A percentile compares a stretch with the other conserved stretches of the same genome.
These are phyloP conservation scores for Waltergamsia citrina DNA, from an alignment of 2,329 filamentous ascomycete species.

Conservation along the genomic window DNA sequence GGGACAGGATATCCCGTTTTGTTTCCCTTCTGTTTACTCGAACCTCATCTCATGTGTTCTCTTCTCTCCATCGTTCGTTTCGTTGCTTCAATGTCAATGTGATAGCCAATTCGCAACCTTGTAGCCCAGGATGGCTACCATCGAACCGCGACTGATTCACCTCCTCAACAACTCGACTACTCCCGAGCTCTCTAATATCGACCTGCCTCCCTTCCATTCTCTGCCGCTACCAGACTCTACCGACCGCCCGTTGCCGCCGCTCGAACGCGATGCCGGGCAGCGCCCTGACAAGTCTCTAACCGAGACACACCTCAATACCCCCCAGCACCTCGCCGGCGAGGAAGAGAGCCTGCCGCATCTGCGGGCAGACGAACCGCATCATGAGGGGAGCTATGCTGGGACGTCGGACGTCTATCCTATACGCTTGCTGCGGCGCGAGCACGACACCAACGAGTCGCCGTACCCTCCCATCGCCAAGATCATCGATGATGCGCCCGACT, in stretches of 20 bases:
- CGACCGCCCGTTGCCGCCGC: constrained; percentile 37
- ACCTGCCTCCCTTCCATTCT: constrained; percentile 45
- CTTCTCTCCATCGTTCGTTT: constrained; percentile 4
- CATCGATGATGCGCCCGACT: constrained; percentile 32
- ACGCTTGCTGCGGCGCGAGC: constrained; percentile 29
- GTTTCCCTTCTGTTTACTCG: not conserved
- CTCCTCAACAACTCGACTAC: constrained; percentile 48
- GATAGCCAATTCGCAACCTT: not conserved
- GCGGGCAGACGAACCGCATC: constrained; percentile 1
- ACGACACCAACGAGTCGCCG: constrained; percentile 25
- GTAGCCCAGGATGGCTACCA: constrained; percentile 43
- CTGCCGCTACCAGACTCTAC: constrained; percentile 30
- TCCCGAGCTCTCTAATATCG: constrained; percentile 36
- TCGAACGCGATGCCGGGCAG: constrained; percentile 39
- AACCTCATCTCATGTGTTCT: not conserved
- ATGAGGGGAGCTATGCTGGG: constrained; percentile 14
- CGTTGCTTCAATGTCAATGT: constrained; percentile 2
- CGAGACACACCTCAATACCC: constrained; percentile 7
- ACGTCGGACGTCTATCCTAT: constrained; percentile 22
- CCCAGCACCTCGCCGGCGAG: constrained; percentile 2
- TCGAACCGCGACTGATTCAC: constrained; percentile 59
- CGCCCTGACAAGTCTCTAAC: constrained; percentile 19
- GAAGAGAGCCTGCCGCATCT: not conserved
- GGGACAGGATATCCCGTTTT: constrained; percentile 1
- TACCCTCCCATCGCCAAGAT: constrained; percentile 36